A percentile compares a stretch with the other conserved stretches of the same genome.
Evolutionary conservation across 805 yeast genomes (phyloP).

Genomic region (Schwanniomyces sp.): DNA sequence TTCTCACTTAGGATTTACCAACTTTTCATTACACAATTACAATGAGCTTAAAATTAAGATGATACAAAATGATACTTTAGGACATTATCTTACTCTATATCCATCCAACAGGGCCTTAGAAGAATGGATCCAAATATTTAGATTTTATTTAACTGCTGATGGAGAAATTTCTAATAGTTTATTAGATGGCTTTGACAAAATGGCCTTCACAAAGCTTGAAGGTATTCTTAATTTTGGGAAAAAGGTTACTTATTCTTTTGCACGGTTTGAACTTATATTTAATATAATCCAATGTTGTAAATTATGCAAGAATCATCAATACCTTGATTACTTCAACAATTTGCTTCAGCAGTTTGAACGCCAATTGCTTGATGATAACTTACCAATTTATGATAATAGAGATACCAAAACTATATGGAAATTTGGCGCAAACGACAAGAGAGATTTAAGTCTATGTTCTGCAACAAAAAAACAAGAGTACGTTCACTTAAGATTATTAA

Average conservation of each 20-base stretch:
- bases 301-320: conserved; percentile 29
- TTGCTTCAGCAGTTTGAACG: conserved; percentile 12
- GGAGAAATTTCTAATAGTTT: conserved; percentile 51
- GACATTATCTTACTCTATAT: conserved; percentile 44
- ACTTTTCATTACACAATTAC: conserved; percentile 52
- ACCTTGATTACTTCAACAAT: conserved; percentile 24
- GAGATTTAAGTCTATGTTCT: conserved; percentile 15
- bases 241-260: conserved; percentile 51
- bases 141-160: conserved; percentile 55
- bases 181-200: conserved; percentile 53
- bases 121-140: conserved; percentile 30
- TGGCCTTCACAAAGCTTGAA: conserved; percentile 63
- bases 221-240: conserved; percentile 64
- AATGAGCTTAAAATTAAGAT: conserved; percentile 62
- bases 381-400: conserved; percentile 51
- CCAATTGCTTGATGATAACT: conserved; percentile 1
- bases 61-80: conserved; percentile 72
- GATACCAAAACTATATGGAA: conserved; percentile 59
- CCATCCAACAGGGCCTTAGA: conserved; percentile 45
- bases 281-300: conserved; percentile 34
- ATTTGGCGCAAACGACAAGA: conserved; percentile 36
- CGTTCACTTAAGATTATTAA: conserved; percentile 35
- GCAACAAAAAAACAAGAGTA: conserved; percentile 23
- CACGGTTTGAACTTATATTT: conserved; percentile 36
- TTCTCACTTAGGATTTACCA: conserved; percentile 53